Base-by-base conservation (phyloP, 306 rosid species). In the Hippophae tibetana region DNA sequence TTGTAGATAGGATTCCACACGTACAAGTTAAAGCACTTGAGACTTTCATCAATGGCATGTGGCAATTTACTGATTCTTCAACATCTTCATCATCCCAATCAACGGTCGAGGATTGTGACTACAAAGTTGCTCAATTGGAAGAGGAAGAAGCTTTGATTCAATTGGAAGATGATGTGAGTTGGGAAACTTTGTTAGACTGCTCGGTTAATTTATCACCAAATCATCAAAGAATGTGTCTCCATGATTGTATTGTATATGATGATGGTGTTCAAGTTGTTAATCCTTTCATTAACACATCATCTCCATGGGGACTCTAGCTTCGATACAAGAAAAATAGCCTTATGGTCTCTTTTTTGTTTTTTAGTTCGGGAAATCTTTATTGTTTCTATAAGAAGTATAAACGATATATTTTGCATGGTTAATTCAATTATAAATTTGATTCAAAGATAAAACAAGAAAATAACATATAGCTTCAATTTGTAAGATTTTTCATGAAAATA, bases 121-220 rank as follows among this genome's bases (percentile, higher is more conserved):
- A 38, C 7, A 31, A 9, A 52, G 13, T 25, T 5, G 1, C 38
- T 7, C 8, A 23, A 54, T 63, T 6, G 64, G 74, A 56, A 11
- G 67, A 73, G 6, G 84, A 65, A 46, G 76, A 72, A 71, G 81
- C 76, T 60, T 72, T 81, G 72, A 74, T 79, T 68, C 78, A 74
- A 57, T 53, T 71, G 3, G 84, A 76, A 41, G 65, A 72, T 6
- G 57, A 18, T 7, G 76, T 26, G 18, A 58, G 51, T 9, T 79
- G 94, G 97, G 90, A 86, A 74, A 71, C 69, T 42, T 51, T 84
- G 27, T 74, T 86, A 58, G 97, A 89, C 51, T 74, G 84, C 68
- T 89, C 97, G 27, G 10, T 73, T 23, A 59, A 40, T 49, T 49
- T 72, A 38, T 52, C 76, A 40, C 48, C 69, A 57, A 57, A 47